Evolutionary conservation across 2,329 filamentous ascomycete genomes (phyloP).

Genomic region (Aspergillus pseudonomiae): DNA sequence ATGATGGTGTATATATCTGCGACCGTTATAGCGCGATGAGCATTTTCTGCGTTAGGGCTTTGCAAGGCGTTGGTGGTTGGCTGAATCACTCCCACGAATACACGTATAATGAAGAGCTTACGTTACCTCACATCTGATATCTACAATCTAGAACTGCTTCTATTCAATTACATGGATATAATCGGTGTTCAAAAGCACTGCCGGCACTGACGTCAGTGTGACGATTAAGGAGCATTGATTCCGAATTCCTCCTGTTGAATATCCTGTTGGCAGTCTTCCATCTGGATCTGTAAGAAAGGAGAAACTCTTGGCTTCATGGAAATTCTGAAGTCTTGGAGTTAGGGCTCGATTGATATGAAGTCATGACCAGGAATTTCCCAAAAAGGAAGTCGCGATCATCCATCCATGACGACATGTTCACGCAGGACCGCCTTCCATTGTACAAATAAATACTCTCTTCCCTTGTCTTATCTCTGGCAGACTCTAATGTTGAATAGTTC

Average conservation of each 20-base stretch:
- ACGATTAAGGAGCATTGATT: slow-evolving; percentile 4
- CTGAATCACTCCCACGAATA: not conserved
- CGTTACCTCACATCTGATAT: not conserved
- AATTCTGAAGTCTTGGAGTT: not conserved
- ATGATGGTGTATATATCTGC: not conserved
- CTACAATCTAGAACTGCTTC: not conserved
- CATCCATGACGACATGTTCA: slow-evolving; percentile 19
- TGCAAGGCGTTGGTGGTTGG: slow-evolving; percentile 6
- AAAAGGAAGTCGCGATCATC: not conserved
- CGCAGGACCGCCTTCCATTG: not conserved
- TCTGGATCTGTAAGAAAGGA: not conserved
- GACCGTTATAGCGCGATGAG: not conserved
- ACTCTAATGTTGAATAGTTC: not conserved
- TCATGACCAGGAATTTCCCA: not conserved
- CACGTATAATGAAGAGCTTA: not conserved
- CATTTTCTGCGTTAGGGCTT: slow-evolving; percentile 1
- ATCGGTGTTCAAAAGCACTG: not conserved
- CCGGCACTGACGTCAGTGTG: slow-evolving; percentile 21
- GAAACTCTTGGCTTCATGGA: not conserved
- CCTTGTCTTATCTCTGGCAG: not conserved
- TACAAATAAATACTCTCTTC: not conserved
- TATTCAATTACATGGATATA: not conserved
- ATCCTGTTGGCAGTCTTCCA: not conserved
- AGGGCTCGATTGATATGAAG: slow-evolving; percentile 9
- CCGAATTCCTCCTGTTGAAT: not conserved